Evolutionary conservation across 1,284 basidiomycete genomes (phyloP).

Genomic region (Rugosomyces carneus): DNA sequence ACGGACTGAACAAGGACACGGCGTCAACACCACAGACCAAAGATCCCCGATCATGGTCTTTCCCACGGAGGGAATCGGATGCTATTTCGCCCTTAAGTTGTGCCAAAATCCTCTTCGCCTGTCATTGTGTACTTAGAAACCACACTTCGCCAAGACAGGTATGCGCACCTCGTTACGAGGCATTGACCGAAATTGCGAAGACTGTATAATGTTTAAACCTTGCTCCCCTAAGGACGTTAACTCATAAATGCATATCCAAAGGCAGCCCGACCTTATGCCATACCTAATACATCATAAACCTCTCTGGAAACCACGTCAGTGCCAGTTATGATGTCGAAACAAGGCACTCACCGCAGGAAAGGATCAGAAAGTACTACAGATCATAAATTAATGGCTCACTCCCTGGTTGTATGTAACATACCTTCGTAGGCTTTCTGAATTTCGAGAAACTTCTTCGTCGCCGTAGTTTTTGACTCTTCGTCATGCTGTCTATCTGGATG

Average conservation of each 20-base stretch:
- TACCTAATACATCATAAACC: constrained; percentile 74
- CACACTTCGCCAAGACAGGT: constrained; percentile 18
- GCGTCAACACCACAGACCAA: constrained; percentile 42
- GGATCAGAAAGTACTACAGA: constrained; percentile 66
- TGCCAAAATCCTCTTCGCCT: constrained; percentile 3
- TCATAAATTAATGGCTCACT: background rate
- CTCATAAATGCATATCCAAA: background rate
- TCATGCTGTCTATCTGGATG: constrained; percentile 83
- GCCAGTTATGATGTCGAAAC: background rate
- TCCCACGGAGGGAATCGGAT: constrained; percentile 38
- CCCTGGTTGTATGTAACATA: constrained; percentile 22
- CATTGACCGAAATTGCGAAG: constrained; percentile 36
- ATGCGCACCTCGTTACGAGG: constrained; percentile 46
- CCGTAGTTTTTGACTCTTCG: constrained; percentile 48
- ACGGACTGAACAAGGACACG: constrained; percentile 36
- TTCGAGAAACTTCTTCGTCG: constrained; percentile 63
- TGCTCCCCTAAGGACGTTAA: constrained; percentile 36
- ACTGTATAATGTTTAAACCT: constrained; percentile 41
- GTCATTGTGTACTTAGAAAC: background rate
- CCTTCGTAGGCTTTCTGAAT: constrained; percentile 78
- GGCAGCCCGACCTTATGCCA: constrained; percentile 9
- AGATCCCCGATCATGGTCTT: constrained; percentile 44
- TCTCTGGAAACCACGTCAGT: constrained; percentile 30
- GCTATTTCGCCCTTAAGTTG: constrained; percentile 25
- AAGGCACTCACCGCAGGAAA: constrained; percentile 50